Conservation (phyloP, 1,284 basidiomycete genomes). For the Fomitopsis palustris region DNA sequence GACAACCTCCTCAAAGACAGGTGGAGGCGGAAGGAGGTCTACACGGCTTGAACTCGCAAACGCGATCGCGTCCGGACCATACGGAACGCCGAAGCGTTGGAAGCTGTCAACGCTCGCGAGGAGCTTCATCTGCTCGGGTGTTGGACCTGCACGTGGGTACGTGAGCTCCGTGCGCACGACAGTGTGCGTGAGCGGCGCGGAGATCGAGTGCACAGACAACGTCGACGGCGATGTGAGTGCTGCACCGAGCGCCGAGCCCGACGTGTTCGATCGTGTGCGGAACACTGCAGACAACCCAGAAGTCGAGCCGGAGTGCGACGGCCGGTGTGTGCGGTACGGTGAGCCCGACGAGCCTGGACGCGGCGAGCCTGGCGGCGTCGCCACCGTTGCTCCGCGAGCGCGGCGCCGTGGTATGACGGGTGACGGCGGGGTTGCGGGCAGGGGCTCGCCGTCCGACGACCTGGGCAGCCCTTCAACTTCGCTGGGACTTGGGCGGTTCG, state of each 20-base stretch:
- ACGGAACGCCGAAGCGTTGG: slow-evolving; percentile 47
- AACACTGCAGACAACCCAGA: slow-evolving; percentile 32
- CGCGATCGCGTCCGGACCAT: slow-evolving; percentile 45
- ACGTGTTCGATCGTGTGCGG: slow-evolving; percentile 24
- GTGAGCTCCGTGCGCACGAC: slow-evolving; percentile 44
- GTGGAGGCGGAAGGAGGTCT: slow-evolving; percentile 33
- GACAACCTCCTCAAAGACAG: slow-evolving; percentile 29
- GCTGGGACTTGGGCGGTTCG: slow-evolving; percentile 7
- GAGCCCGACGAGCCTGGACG: slow-evolving; percentile 1
- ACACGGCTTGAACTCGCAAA: slow-evolving; percentile 34
- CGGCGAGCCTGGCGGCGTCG: slow-evolving; percentile 9
- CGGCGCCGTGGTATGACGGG: slow-evolving; percentile 9
- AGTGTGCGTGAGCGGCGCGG: slow-evolving; percentile 48
- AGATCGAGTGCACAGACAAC: slow-evolving; percentile 44
- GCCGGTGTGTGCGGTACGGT: slow-evolving; percentile 18
- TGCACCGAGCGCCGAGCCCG: slow-evolving; percentile 22
- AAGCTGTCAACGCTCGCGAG: slow-evolving; percentile 44
- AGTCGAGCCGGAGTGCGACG: slow-evolving; percentile 32
- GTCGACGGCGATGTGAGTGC: slow-evolving; percentile 37
- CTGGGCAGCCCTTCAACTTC: not conserved
- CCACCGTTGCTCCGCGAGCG: slow-evolving; percentile 9
- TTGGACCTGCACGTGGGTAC: slow-evolving; percentile 46
- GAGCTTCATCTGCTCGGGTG: slow-evolving; percentile 49
- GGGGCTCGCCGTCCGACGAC: not conserved
- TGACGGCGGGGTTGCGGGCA: slow-evolving; percentile 4